A percentile compares a stretch with the other conserved stretches of the same genome.
phyloP scores from a whole-genome alignment of 345 rosid species.

The Arabidopsis suecica region DNA sequence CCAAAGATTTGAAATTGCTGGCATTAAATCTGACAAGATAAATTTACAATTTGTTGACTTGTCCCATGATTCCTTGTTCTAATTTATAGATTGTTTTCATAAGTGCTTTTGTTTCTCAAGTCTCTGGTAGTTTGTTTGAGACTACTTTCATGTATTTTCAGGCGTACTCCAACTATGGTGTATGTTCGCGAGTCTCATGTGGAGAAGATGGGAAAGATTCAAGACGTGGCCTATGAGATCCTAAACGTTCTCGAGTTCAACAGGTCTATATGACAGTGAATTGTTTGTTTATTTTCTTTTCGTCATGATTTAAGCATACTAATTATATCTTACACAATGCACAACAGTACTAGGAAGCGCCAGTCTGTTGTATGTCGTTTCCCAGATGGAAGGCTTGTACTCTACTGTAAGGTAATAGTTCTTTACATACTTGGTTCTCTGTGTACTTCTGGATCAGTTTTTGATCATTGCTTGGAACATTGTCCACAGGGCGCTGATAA shows the following conservation, averaged over 20 bases:
- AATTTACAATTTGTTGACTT: conserved; percentile 29
- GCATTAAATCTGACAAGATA: conserved; percentile 3
- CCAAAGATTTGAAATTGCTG: conserved; percentile 15
- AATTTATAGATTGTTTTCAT: conserved; percentile 4
- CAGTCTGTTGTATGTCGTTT: conserved; percentile 98
- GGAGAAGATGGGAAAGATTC: conserved; percentile 92
- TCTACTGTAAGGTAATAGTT: conserved; percentile 90
- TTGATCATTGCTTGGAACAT: conserved; percentile 48
- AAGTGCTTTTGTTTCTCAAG: conserved; percentile 31
- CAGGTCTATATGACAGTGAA: conserved; percentile 60
- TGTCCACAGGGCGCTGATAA: conserved; percentile 94
- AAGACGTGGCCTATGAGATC: conserved; percentile 88
- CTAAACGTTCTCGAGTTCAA: conserved; percentile 97
- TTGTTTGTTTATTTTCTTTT: conserved; percentile 27
- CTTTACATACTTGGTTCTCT: conserved; percentile 19
- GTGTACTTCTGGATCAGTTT: conserved; percentile 23
- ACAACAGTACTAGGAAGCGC: conserved; percentile 93
- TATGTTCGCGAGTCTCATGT: conserved; percentile 97
- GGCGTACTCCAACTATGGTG: conserved; percentile 94
- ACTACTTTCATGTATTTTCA: conserved; percentile 47
- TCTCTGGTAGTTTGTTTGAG: conserved; percentile 35
- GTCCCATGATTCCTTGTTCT: conserved; percentile 13
- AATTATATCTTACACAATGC: conserved; percentile 33
- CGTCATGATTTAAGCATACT: conserved; percentile 26
- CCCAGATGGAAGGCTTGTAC: conserved; percentile 93